Conservation (phyloP, 164 flowering plant species). For the Dillenia suffruticosa region DNA sequence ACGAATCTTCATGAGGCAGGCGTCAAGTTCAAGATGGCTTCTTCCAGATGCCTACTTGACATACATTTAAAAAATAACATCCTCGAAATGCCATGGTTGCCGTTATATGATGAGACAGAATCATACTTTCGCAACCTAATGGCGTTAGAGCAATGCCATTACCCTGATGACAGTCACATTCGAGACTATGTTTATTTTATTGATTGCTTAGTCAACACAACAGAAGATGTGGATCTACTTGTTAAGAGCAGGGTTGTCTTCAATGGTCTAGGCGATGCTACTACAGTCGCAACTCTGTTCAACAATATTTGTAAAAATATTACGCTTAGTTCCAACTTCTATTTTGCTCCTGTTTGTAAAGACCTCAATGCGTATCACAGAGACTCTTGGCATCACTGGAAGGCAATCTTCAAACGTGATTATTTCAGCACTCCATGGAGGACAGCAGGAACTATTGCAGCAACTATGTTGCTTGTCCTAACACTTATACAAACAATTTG, state of each 20-base stretch:
- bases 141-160: slow-evolving; percentile 15
- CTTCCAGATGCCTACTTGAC: slow-evolving; percentile 7
- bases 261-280: not conserved
- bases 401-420: slow-evolving; percentile 11
- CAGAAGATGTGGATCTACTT: slow-evolving; percentile 16
- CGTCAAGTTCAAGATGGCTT: slow-evolving; percentile 10
- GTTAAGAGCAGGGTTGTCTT: slow-evolving; percentile 6
- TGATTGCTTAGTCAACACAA: slow-evolving; percentile 9
- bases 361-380: slow-evolving; percentile 9
- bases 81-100: slow-evolving; percentile 14
- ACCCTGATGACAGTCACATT: not conserved
- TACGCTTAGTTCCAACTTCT: not conserved
- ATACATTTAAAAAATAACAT: slow-evolving; percentile 8
- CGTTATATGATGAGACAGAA: not conserved
- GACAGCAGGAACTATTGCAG: slow-evolving; percentile 11
- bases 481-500: slow-evolving; percentile 14
- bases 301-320: slow-evolving; percentile 2
- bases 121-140: slow-evolving; percentile 7
- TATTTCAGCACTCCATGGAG: slow-evolving; percentile 28
- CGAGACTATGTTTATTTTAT: slow-evolving; percentile 9
- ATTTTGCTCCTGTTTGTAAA: not conserved
- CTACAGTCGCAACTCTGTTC: slow-evolving; percentile 1
- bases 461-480: slow-evolving; percentile 14
- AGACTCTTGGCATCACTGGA: slow-evolving; percentile 15
- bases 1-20: slow-evolving; percentile 16